These are phyloP conservation scores for Lasiodiplodia theobromae DNA, from an alignment of 2,329 filamentous ascomycete species.

Conservation along the genomic window DNA sequence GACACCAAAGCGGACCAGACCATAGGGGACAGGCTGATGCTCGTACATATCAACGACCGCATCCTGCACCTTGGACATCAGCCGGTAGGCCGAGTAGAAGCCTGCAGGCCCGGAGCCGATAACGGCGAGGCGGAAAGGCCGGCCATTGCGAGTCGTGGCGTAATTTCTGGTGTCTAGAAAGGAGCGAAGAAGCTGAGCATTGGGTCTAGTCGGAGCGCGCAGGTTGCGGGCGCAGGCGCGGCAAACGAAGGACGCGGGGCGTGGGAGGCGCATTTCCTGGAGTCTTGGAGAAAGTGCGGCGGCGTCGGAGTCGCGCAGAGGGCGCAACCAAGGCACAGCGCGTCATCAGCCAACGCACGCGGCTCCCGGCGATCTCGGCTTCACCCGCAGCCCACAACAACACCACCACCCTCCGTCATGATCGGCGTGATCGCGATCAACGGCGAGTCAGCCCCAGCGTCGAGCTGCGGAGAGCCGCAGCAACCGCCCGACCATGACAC, in stretches of 20 bases:
- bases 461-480: conserved; percentile 11
- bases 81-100: conserved; percentile 89
- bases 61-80: conserved; percentile 76
- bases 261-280: conserved; percentile 25
- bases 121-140: conserved; percentile 80
- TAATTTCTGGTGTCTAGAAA: not conserved
- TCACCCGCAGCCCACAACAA: conserved; percentile 14
- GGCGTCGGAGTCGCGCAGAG: not conserved
- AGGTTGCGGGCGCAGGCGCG: conserved; percentile 13
- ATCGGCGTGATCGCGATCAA: conserved; percentile 4
- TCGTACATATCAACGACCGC: conserved; percentile 95
- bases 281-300: not conserved
- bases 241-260: conserved; percentile 21
- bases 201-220: conserved; percentile 7
- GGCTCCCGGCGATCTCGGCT: conserved; percentile 9
- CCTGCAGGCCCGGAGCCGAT: conserved; percentile 94
- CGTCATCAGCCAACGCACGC: conserved; percentile 15
- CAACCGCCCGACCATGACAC: not conserved
- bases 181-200: conserved; percentile 18
- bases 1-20: conserved; percentile 90
- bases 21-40: conserved; percentile 88
- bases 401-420: conserved; percentile 19
- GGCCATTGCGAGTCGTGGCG: conserved; percentile 27
- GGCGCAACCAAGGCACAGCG: not conserved
- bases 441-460: not conserved